Evolutionary conservation across 345 rosid species (phyloP).

Genomic region (Sonneratia alba): DNA sequence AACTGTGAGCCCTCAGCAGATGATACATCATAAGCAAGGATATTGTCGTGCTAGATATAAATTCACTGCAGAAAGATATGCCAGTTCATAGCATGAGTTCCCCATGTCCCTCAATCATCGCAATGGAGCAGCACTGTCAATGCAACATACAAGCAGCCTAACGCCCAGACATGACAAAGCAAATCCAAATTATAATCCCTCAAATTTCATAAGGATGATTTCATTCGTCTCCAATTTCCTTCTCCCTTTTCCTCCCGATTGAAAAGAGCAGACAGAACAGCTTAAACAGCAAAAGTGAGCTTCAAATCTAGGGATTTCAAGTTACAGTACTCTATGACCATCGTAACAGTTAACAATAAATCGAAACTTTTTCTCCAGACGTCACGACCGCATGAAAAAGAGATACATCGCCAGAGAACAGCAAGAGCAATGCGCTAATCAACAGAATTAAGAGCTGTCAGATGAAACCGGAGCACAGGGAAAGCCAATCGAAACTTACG

Average conservation of each 20-base stretch:
- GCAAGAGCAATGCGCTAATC: not conserved
- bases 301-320: not conserved
- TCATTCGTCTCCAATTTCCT: not conserved
- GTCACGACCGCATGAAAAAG: not conserved
- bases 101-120: not conserved
- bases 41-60: not conserved
- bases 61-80: not conserved
- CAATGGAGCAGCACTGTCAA: not conserved
- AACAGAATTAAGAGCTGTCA: not conserved
- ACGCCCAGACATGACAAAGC: not conserved
- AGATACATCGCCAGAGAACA: not conserved
- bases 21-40: not conserved
- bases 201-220: not conserved
- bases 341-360: not conserved
- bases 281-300: not conserved
- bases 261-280: not conserved
- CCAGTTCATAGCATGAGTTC: not conserved
- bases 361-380: not conserved
- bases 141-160: not conserved
- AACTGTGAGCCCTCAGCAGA: not conserved
- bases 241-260: not conserved
- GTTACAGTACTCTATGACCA: not conserved
- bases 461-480: constrained; percentile 9
- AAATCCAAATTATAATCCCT: not conserved
- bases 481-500: constrained; percentile 40